A percentile compares a stretch with the other conserved stretches of the same genome.
These are phyloP conservation scores for Austropuccinia psidii DNA, from an alignment of 1,284 basidiomycete species.

Conservation along the genomic window DNA sequence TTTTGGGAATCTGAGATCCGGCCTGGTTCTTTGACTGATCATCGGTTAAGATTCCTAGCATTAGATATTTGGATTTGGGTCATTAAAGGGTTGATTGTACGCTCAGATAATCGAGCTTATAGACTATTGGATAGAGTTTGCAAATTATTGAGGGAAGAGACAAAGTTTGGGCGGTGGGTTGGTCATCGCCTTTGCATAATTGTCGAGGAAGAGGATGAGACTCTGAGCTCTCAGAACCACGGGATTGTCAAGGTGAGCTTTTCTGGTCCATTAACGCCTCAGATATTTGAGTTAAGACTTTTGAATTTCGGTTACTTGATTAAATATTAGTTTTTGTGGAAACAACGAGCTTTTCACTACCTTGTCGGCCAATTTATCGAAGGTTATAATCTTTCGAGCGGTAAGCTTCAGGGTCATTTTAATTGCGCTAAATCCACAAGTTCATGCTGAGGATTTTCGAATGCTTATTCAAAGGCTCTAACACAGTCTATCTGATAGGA, in stretches of 20 bases:
- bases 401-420: constrained; percentile 37
- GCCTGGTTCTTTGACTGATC: constrained; percentile 46
- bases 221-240: constrained; percentile 68
- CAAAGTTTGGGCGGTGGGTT: constrained; percentile 58
- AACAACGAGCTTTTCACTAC: constrained; percentile 24
- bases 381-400: constrained; percentile 50
- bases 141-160: constrained; percentile 59
- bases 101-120: constrained; percentile 59
- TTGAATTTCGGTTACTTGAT: not conserved
- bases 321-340: constrained; percentile 50
- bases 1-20: constrained; percentile 49
- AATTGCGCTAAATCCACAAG: not conserved
- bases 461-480: constrained; percentile 49
- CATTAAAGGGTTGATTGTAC: constrained; percentile 67
- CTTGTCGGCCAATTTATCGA: constrained; percentile 49
- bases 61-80: constrained; percentile 66
- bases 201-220: constrained; percentile 54
- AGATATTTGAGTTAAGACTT: not conserved
- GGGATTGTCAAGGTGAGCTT: constrained; percentile 62
- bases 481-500: constrained; percentile 69
- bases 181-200: constrained; percentile 65
- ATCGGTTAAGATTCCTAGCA: constrained; percentile 48
- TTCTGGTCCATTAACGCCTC: not conserved
- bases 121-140: constrained; percentile 61
- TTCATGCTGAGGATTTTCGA: not conserved